Percentiles rank a stretch among this genome's conserved stretches.
phyloP scores from a whole-genome alignment of 2,329 filamentous ascomycete genomes.

The Cladosporium sp. region DNA sequence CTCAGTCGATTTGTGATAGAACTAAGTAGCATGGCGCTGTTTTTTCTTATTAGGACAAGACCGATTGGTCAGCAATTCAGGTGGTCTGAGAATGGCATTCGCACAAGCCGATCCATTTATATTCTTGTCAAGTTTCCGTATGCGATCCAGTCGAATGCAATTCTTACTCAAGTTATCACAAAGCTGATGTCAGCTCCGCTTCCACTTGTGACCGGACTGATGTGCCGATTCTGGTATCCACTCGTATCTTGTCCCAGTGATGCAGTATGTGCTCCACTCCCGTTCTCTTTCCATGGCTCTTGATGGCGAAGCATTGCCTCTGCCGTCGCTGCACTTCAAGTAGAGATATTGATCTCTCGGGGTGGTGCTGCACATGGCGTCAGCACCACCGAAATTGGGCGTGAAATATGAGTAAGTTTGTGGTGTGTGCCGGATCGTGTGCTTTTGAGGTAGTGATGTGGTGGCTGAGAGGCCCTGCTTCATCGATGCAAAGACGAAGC shows the following conservation, averaged over 20 bases:
- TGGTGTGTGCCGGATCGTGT: not conserved
- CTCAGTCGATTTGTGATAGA: not conserved
- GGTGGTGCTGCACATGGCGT: too few relatives aligned
- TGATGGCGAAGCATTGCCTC: not conserved
- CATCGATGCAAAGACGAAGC: not conserved
- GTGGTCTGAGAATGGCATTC: not conserved
- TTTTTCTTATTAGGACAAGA: too few relatives aligned
- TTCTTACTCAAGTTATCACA: not conserved
- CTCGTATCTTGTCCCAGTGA: not conserved
- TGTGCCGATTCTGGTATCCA: not conserved
- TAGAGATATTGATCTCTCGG: not conserved
- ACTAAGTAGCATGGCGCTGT: not conserved
- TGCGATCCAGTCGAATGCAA: not conserved
- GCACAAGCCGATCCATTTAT: not conserved
- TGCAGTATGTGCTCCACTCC: not conserved
- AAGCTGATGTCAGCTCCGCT: not conserved
- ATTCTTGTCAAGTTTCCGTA: not conserved
- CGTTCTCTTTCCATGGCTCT: not conserved
- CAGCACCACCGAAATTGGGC: not conserved
- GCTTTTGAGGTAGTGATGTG: not conserved
- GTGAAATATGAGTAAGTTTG: not conserved
- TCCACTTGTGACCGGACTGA: not conserved
- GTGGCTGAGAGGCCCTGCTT: not conserved
- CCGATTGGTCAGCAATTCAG: too few relatives aligned
- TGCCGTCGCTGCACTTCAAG: not conserved